Conservation (phyloP, 2,329 filamentous ascomycete genomes). For the Tolypocladium sp. region DNA sequence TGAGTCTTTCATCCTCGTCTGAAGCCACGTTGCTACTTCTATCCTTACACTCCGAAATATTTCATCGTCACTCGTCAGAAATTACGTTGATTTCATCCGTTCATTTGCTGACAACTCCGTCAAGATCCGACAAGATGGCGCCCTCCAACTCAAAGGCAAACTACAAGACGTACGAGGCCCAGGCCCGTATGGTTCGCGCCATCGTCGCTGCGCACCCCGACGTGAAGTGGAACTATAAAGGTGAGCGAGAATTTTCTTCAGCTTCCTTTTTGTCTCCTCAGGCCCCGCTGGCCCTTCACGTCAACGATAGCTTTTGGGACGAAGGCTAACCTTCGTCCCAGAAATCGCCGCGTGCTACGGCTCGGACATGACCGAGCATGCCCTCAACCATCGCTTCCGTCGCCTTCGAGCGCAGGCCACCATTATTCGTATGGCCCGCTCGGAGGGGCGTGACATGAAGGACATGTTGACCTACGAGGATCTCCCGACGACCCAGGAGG, state of each 20-base stretch:
- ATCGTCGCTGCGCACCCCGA: slow-evolving; percentile 48
- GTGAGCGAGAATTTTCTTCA: slow-evolving; percentile 30
- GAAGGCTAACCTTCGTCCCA: slow-evolving; percentile 26
- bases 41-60: background rate
- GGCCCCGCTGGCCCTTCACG: background rate
- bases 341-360: slow-evolving; percentile 39
- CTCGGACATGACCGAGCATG: slow-evolving; percentile 36
- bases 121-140: slow-evolving; percentile 28
- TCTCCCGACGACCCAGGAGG: slow-evolving; percentile 27
- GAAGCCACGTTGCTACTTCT: background rate
- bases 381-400: slow-evolving; percentile 43
- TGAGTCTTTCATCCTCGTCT: background rate
- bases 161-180: slow-evolving; percentile 51
- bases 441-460: slow-evolving; percentile 30
- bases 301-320: slow-evolving; percentile 8
- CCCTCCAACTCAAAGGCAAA: slow-evolving; percentile 34
- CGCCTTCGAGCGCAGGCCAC: slow-evolving; percentile 32
- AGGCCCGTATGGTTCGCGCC: slow-evolving; percentile 50
- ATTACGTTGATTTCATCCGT: too few relatives aligned
- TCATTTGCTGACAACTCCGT: background rate
- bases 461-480: slow-evolving; percentile 25
- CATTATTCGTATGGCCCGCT: slow-evolving; percentile 25
- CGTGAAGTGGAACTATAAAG: slow-evolving; percentile 50
- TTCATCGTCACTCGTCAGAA: background rate
- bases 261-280: background rate